Percentiles rank a stretch among this genome's conserved stretches.
phyloP scores from a whole-genome alignment of 208 protist species.

The Trypanosoma rangeli region DNA sequence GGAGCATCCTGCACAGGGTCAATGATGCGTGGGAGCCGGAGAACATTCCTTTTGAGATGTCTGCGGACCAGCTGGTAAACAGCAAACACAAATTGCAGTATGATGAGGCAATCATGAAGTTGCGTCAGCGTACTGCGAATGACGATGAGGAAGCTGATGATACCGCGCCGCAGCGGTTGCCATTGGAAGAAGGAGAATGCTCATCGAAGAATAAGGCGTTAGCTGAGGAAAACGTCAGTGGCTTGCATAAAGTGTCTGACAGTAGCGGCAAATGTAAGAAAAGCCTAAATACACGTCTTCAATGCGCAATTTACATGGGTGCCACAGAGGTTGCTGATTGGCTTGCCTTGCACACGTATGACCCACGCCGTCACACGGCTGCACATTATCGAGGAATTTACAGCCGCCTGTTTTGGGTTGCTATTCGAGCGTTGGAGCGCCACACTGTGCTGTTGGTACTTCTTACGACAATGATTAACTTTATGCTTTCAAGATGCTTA shows the following conservation, averaged over 20 bases:
- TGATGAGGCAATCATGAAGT: neutral
- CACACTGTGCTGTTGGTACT: constrained; percentile 41
- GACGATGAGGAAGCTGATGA: neutral
- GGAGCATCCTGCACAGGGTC: neutral
- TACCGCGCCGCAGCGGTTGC: too few relatives aligned
- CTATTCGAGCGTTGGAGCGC: constrained; percentile 32
- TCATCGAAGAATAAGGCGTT: too few relatives aligned
- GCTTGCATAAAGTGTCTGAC: too few relatives aligned
- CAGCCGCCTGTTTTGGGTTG: constrained; percentile 23
- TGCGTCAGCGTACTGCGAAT: neutral
- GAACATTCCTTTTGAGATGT: neutral
- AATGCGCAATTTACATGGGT: neutral
- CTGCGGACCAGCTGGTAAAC: neutral
- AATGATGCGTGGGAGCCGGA: neutral
- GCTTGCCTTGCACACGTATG: constrained; percentile 47
- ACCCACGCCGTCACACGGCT: constrained; percentile 30
- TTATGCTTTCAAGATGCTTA: constrained; percentile 43
- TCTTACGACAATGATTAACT: constrained; percentile 32
- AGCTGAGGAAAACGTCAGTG: too few relatives aligned
- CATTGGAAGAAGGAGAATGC: too few relatives aligned
- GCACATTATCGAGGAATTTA: constrained; percentile 17
- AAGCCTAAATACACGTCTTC: neutral
- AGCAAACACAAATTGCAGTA: neutral
- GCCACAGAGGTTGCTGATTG: constrained; percentile 21
- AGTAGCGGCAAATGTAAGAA: neutral